Percentiles rank a stretch among this genome's conserved stretches.
These are phyloP conservation scores for Petunia axillaris DNA, from an alignment of 257 asterid species.

Conservation along the genomic window DNA sequence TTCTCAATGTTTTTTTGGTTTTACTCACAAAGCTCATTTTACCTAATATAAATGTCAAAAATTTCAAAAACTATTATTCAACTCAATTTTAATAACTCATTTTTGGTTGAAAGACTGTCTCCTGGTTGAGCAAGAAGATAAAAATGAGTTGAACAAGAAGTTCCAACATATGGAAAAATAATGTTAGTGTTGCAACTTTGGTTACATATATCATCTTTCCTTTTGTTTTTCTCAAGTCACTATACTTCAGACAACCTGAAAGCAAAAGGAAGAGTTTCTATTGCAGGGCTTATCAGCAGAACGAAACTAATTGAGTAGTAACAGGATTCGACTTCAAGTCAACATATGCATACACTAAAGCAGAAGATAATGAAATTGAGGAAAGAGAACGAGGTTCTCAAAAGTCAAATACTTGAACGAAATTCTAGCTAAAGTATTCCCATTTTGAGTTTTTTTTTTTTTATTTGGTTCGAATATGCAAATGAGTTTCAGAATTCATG, in stretches of 20 bases:
- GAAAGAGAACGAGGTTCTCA: constrained; percentile 51
- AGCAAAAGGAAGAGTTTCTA: neutral
- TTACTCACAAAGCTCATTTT: too few relatives aligned
- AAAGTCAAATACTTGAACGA: constrained; percentile 31
- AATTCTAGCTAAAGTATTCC: neutral
- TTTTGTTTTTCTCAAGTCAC: neutral
- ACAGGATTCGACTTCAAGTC: constrained; percentile 42
- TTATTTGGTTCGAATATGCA: neutral
- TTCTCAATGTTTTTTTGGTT: too few relatives aligned
- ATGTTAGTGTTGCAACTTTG: constrained; percentile 34
- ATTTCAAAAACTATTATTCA: too few relatives aligned
- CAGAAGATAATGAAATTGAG: constrained; percentile 51
- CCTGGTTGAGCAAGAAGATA: constrained; percentile 47
- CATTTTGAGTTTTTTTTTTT: neutral
- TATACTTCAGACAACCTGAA: neutral
- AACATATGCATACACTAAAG: constrained; percentile 45
- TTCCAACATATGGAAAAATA: constrained; percentile 45
- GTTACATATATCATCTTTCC: neutral
- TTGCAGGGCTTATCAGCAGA: constrained; percentile 43
- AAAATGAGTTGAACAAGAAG: constrained; percentile 41
- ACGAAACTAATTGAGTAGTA: constrained; percentile 40
- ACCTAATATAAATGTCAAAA: too few relatives aligned
- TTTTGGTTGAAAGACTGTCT: constrained; percentile 44
- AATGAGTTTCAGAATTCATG: neutral
- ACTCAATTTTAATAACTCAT: too few relatives aligned